A percentile compares a stretch with the other conserved stretches of the same genome.
Evolutionary conservation across 768 basidiomycete genomes (phyloP).

Genomic region (Rhodotorula taiwanensis): DNA sequence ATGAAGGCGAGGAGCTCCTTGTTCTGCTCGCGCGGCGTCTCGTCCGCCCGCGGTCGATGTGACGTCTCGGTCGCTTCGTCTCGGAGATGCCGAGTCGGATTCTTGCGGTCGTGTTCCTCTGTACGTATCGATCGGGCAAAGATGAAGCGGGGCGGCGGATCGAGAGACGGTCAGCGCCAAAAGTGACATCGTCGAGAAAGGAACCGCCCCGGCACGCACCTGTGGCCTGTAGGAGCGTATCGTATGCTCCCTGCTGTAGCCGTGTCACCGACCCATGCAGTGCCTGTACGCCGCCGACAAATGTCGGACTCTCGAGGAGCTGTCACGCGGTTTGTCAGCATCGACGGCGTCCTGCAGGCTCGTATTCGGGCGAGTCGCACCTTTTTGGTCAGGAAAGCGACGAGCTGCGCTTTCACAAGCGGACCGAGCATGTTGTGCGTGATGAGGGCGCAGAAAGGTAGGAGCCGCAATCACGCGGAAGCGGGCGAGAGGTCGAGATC

Average conservation of each 20-base stretch:
- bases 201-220: not conserved
- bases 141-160: no score
- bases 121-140: no score
- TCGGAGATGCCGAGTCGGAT: constrained; percentile 8
- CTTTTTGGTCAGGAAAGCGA: constrained; percentile 18
- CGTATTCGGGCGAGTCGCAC: not conserved
- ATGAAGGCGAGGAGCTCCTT: constrained; percentile 10
- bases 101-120: constrained; percentile 9
- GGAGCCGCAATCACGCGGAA: not conserved
- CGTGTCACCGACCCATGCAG: constrained; percentile 6
- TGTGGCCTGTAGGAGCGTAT: constrained; percentile 13
- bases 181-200: no score
- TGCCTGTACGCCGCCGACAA: constrained; percentile 4
- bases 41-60: constrained; percentile 14
- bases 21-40: constrained; percentile 19
- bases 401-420: constrained; percentile 22
- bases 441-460: not conserved
- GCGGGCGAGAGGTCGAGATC: no score
- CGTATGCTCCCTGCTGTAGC: constrained; percentile 23
- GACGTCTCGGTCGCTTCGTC: not conserved
- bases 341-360: no score
- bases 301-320: constrained; percentile 16
- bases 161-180: no score
- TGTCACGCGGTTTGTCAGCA: not conserved
- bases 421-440: constrained; percentile 12